Percentiles rank a stretch among this genome's conserved stretches.
Evolutionary conservation across 352 stramenopile genomes (phyloP).

Genomic region (Phytophthora agathidicida): DNA sequence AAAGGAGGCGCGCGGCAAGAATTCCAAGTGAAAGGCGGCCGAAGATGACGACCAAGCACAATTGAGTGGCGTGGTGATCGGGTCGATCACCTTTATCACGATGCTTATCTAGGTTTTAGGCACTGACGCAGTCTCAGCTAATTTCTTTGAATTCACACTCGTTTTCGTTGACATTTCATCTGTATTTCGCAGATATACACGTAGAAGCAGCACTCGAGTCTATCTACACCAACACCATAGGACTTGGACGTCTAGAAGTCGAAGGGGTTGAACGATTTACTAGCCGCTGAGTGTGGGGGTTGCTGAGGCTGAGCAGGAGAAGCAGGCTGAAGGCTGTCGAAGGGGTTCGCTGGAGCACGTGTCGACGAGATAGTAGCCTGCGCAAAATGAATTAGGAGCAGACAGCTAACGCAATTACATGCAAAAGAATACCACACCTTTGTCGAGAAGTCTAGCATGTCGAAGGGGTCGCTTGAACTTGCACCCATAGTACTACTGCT

Average conservation of each 20-base stretch:
- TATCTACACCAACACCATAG: not conserved
- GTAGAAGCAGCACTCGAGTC: conserved; percentile 5
- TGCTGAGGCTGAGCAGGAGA: conserved; percentile 13
- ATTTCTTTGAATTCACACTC: conserved; percentile 11
- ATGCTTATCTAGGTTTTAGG: conserved; percentile 37
- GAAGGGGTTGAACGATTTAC: conserved; percentile 59
- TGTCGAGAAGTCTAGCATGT: conserved; percentile 42
- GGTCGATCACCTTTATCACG: conserved; percentile 37
- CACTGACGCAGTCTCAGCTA: no score
- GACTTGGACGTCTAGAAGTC: conserved; percentile 39
- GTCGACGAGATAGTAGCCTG: conserved; percentile 38
- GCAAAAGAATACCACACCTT: conserved; percentile 28
- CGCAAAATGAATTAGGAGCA: not conserved
- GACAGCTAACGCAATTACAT: not conserved
- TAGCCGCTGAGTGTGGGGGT: conserved; percentile 7
- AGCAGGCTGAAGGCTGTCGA: conserved; percentile 31
- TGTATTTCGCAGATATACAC: conserved; percentile 13
- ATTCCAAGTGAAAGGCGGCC: conserved; percentile 30
- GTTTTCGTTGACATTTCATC: conserved; percentile 11
- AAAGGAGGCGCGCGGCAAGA: conserved; percentile 13
- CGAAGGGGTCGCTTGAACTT: conserved; percentile 39
- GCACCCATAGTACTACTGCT: conserved; percentile 16
- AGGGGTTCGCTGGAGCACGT: conserved; percentile 30
- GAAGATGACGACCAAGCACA: conserved; percentile 10
- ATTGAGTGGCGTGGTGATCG: conserved; percentile 11